Base-by-base conservation (phyloP, 805 yeast species). In the Alloascoidea africana region DNA sequence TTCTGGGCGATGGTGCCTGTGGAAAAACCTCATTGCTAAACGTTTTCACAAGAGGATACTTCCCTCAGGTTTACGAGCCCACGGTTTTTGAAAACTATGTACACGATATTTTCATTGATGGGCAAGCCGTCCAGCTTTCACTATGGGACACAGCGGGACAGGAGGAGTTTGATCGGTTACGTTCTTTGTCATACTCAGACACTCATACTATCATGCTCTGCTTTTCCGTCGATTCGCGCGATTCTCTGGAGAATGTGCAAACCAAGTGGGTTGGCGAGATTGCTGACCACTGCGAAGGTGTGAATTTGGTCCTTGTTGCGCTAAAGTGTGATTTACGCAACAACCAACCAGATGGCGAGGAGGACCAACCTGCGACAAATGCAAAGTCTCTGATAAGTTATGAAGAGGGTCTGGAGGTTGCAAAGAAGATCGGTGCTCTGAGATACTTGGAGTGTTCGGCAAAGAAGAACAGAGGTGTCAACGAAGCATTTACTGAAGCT, bases 131-230 rank as follows among this genome's bases (percentile, higher is more conserved):
- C 49, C 94, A 87, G 52, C 63, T 89, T 40, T 86, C 96, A 13
- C 64, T 89, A 39, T 91, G 98, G 98, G 98, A 89, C 56, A 89
- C 98, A 4, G 98, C 98, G 1, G 98, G 98, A 4, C 98, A 89
- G 64, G 98, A 89, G 60, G 98, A 89, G 61, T 89, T 89, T 50
- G 98, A 89, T 57, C 70, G 96, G 44, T 68, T 89, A 56, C 73
- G 98, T 56, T 84, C 96, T 1, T 66, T 89, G 43, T 81, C 94
- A 36, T 91, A 91, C 58, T 77, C 87, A 17, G 97, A 91, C 57
- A 91, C 98, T 2, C 96, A 89, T 59, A 84, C 96, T 50, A 87
- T 91, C 49, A 91, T 89, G 87, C 70, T 89, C 41, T 91, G 98
- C 62, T 89, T 89, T 55, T 75, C 94, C 34, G 86, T 89, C 40